Conservation (phyloP, 345 rosid species). For the Capsella bursapastoris region DNA sequence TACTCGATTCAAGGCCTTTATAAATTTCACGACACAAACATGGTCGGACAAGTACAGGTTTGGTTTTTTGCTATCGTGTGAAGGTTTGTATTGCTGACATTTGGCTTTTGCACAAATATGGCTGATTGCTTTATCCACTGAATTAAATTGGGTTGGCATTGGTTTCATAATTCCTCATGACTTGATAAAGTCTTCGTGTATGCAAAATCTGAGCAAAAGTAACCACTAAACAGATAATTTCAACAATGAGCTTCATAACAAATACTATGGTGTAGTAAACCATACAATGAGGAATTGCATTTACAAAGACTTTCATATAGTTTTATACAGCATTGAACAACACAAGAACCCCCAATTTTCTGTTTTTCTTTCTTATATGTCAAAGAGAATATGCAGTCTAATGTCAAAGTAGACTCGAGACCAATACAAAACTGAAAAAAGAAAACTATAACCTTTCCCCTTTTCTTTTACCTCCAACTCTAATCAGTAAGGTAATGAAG, state of each 20-base stretch:
- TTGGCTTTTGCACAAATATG: conserved; percentile 11
- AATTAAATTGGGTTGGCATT: conserved; percentile 9
- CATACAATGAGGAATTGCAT: conserved; percentile 41
- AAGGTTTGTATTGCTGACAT: conserved; percentile 12
- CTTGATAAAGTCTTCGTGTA: background rate
- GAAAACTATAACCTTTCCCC: conserved; percentile 28
- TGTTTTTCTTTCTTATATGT: conserved; percentile 17
- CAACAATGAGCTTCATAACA: background rate
- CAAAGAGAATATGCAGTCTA: conserved; percentile 31
- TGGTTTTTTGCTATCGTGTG: conserved; percentile 19
- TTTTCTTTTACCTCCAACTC: conserved; percentile 32
- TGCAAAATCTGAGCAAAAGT: background rate
- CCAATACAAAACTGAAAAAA: conserved; percentile 26
- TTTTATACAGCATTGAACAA: conserved; percentile 41
- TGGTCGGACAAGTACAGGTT: too few relatives aligned
- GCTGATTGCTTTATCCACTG: background rate
- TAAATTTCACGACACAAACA: background rate
- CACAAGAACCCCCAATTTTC: conserved; percentile 19
- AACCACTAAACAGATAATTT: background rate
- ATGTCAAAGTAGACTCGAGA: conserved; percentile 21
- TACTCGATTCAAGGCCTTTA: background rate
- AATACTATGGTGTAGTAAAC: background rate
- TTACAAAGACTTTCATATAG: conserved; percentile 41
- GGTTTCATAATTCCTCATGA: conserved; percentile 7
- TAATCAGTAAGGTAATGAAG: conserved; percentile 33